Evolutionary conservation across 164 flowering plant species (phyloP), one percentile per base, ranked within the genome.

Genomic region (Sedum album): DNA sequence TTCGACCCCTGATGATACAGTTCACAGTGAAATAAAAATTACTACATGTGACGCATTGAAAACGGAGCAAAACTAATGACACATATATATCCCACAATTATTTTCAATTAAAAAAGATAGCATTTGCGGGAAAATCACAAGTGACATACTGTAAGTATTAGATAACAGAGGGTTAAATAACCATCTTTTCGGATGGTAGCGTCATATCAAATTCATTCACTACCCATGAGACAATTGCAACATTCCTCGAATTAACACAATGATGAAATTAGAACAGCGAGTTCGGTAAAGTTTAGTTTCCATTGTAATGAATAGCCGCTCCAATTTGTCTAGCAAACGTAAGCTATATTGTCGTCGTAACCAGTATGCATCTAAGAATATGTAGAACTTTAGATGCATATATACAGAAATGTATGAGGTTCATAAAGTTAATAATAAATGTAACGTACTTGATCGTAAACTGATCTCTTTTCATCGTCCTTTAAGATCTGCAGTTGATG

Each of bases 391-490:
- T 9, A 55, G 61, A 5, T 55, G 11, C 18, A 11, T 3, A 57
- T 26, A 64, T 9, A 64, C 41, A 11, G 44, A 14, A 35, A 64
- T 1, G 44, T 38, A n/a, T 2, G 42, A 35, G 6, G 26, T 35
- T 65, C 28, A 23, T 2, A 65, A 6, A 35, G 67, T 65, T 5
- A 21, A 36, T 23, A 23, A 21, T 18, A 28, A 65, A 65, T 44
- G 6, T 36, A 65, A 26, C 46, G 7, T 65, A 65, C 67, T 41
- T 65, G 67, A 23, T 65, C 67, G 14, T 65, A 65, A 36, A 65
- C 30, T 5, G 42, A 36, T 65, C 67, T 36, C 46, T 65, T 65
- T 65, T 65, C 42, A 18, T 65, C 67, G 23, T 65, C 67, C 67
- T 65, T 65, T 65, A 65, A 65, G 15, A 65, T 41, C 67, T 65